phyloP scores from a whole-genome alignment of 2,329 filamentous ascomycete genomes.

The Pleomassaria siparia region DNA sequence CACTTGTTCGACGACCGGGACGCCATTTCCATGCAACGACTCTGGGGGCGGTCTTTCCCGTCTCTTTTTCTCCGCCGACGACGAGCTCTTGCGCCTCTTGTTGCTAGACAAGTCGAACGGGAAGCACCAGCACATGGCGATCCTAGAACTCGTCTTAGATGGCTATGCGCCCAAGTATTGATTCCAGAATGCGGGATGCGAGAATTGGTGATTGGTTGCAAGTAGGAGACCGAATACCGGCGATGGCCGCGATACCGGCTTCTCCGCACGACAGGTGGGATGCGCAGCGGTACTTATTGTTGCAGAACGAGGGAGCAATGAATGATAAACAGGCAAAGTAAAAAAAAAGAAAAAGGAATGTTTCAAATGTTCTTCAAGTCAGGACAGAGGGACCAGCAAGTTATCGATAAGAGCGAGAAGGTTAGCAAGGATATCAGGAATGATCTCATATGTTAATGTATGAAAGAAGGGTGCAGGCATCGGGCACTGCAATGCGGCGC shows the following conservation, averaged over 20 bases:
- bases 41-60: constrained; percentile 23
- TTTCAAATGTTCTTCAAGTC: constrained; percentile 25
- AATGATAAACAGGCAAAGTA: constrained; percentile 18
- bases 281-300: constrained; percentile 33
- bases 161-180: constrained; percentile 27
- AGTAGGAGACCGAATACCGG: constrained; percentile 30
- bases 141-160: constrained; percentile 24
- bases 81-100: constrained; percentile 32
- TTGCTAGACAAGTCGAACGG: constrained; percentile 32
- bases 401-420: constrained; percentile 18
- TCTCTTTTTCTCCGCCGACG: constrained; percentile 34
- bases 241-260: constrained; percentile 20
- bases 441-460: constrained; percentile 41
- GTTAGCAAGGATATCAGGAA: constrained; percentile 14
- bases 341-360: constrained; percentile 10
- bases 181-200: constrained; percentile 16
- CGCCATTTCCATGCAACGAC: constrained; percentile 26
- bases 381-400: constrained; percentile 14
- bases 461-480: too few relatives aligned
- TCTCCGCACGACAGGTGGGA: constrained; percentile 21
- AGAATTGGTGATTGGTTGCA: constrained; percentile 21
- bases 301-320: constrained; percentile 23
- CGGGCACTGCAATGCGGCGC: constrained; percentile 30
- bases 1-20: constrained; percentile 22
- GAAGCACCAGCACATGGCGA: constrained; percentile 43